These are phyloP conservation scores for Neurospora sp. DNA, from an alignment of 495 filamentous ascomycete genomes.

Conservation along the genomic window DNA sequence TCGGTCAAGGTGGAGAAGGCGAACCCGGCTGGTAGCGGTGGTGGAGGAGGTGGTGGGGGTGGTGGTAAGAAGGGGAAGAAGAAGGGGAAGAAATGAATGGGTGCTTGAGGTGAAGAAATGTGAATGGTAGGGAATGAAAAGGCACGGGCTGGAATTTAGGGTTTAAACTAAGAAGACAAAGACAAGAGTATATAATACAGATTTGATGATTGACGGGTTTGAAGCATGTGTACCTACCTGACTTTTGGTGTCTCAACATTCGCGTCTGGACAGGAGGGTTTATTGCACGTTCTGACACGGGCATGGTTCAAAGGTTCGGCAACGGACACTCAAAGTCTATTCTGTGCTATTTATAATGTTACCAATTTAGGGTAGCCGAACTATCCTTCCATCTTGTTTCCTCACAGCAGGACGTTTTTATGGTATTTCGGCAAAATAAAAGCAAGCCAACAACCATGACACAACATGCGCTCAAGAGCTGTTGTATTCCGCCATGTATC, in stretches of 20 bases:
- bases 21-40: slow-evolving; percentile 8
- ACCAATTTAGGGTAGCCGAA: too few relatives aligned
- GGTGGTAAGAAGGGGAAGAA: slow-evolving; percentile 49
- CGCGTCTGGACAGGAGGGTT: background rate
- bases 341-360: too few relatives aligned
- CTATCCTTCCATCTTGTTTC: too few relatives aligned
- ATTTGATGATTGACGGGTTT: background rate
- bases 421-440: too few relatives aligned
- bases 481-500: too few relatives aligned
- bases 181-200: background rate
- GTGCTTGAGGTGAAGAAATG: background rate
- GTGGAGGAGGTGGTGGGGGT: slow-evolving; percentile 30
- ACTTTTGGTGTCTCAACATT: background rate
- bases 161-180: background rate
- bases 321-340: background rate
- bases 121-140: background rate
- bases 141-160: background rate
- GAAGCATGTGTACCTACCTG: background rate
- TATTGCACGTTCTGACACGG: background rate
- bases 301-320: background rate
- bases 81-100: slow-evolving; percentile 56
- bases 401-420: too few relatives aligned
- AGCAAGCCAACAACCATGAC: too few relatives aligned
- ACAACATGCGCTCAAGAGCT: too few relatives aligned
- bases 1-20: slow-evolving; percentile 49